A percentile compares a stretch with the other conserved stretches of the same genome.
Conservation (phyloP, 441 rosid genomes). For the Populus trichocarpa region DNA sequence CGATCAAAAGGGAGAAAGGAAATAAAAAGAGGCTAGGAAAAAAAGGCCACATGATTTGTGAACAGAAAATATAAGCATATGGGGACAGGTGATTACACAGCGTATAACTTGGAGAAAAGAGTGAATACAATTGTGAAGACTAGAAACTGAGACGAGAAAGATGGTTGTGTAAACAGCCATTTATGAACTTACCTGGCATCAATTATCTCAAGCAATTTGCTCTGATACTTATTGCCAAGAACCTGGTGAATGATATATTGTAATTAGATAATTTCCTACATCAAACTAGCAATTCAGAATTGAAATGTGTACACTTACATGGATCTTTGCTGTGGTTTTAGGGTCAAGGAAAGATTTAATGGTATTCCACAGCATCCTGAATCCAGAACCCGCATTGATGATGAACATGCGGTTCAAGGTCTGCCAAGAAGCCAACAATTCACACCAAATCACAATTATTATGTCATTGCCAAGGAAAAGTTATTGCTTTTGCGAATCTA, state of each 20-base stretch:
- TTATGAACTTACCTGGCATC: conserved; percentile 52
- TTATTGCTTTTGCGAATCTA: neutral
- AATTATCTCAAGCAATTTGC: conserved; percentile 85
- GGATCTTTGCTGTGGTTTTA: conserved; percentile 85
- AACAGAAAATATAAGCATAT: neutral
- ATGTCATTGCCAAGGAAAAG: neutral
- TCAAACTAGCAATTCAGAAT: neutral
- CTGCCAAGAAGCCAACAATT: conserved; percentile 36
- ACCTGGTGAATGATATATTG: conserved; percentile 42
- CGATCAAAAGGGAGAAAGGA: neutral
- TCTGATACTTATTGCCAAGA: conserved; percentile 82
- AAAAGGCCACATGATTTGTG: neutral
- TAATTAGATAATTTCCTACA: conserved; percentile 14
- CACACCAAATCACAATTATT: neutral
- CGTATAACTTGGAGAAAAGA: neutral
- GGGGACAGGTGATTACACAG: neutral
- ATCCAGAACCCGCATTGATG: conserved; percentile 94
- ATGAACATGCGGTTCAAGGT: conserved; percentile 92
- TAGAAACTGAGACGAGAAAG: neutral
- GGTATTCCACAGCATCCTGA: conserved; percentile 92
- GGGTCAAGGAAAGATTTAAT: conserved; percentile 92
- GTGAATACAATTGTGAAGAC: too few species aligned
- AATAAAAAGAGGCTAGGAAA: neutral
- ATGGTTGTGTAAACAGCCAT: neutral
- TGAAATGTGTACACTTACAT: conserved; percentile 43